Evolutionary conservation across 345 rosid genomes (phyloP).

Genomic region (Acer saccharum): DNA sequence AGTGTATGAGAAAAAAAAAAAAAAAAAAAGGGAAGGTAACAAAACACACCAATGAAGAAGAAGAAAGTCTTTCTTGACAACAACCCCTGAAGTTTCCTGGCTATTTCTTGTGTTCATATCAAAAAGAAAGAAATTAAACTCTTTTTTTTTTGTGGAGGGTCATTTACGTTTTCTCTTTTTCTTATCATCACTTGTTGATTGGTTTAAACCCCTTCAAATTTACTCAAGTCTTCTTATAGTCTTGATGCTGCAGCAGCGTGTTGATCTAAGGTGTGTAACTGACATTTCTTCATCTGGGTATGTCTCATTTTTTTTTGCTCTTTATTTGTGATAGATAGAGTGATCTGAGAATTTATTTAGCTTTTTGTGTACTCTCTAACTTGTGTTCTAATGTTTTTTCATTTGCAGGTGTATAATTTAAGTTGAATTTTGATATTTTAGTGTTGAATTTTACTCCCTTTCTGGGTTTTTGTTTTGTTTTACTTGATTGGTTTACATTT

Average conservation of each 20-base stretch:
- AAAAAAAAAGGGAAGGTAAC: neutral
- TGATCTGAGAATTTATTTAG: neutral
- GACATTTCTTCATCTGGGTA: conserved; percentile 11
- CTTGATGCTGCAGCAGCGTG: neutral
- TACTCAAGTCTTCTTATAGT: neutral
- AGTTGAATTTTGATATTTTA: neutral
- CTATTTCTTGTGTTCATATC: neutral
- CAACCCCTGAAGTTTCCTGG: neutral
- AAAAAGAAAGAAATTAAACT: neutral
- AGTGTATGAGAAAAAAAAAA: neutral
- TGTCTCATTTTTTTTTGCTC: neutral
- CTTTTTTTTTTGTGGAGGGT: neutral
- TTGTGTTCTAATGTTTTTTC: neutral
- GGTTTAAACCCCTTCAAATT: neutral
- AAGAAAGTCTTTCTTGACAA: neutral
- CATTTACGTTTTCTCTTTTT: neutral
- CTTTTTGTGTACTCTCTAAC: neutral
- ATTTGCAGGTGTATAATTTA: neutral
- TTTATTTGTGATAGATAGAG: neutral
- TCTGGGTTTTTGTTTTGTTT: neutral
- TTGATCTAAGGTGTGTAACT: neutral
- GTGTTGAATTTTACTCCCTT: neutral
- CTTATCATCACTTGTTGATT: neutral
- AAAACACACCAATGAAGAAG: neutral
- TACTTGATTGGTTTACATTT: neutral